Evolutionary conservation across 2,329 filamentous ascomycete genomes (phyloP), one percentile per base, ranked within the genome.

Genomic region (Diaporthe sp.): DNA sequence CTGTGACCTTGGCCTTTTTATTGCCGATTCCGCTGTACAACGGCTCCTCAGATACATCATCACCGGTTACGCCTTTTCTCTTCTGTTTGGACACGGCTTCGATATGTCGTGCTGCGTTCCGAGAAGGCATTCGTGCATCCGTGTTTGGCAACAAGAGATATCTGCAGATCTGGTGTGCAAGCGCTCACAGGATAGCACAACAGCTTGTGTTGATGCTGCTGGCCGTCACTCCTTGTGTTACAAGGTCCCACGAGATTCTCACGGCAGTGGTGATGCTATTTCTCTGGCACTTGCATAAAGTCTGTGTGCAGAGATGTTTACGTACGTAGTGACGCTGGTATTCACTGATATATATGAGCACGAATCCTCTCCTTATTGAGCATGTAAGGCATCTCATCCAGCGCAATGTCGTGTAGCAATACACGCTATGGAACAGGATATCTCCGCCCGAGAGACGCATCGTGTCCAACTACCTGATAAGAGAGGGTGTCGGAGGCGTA

Each of bases 161-260:
- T 19, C 42, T 49, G 42, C 25, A 67, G 61, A 67, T 67, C 61
- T 67, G 42, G 61, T 49, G n/a, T 49, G 44, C 62, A 17, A n/a
- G n/a, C 31, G 46, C 46, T 19, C 46, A 39, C 15, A 46, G n/a
- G 13, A 53, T 28, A 31, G 46, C 46, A 68, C 46, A 39, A 55
- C n/a, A 17, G 31, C 34, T 1, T 53, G 46, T 68, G 44, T 51
- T 12, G 62, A 39, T 68, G 31, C 22, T 17, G 22, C 44, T 28
- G 44, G 8, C 34, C 31, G 46, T 39, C 13, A 10, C 17, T 13
- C 22, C 22, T 37, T 39, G 28, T 10, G 44, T 22, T 8, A 51
- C 44, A 2, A 46, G 9, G 19, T 22, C 15, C 65, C 13, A 39
- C 22, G 19, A 37, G 12, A 25, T 10, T 15, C 9, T 28, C 31